Percentiles rank a stretch among this genome's conserved stretches.
Evolutionary conservation across 768 basidiomycete genomes (phyloP).

Genomic region (Mycena leptocephala): DNA sequence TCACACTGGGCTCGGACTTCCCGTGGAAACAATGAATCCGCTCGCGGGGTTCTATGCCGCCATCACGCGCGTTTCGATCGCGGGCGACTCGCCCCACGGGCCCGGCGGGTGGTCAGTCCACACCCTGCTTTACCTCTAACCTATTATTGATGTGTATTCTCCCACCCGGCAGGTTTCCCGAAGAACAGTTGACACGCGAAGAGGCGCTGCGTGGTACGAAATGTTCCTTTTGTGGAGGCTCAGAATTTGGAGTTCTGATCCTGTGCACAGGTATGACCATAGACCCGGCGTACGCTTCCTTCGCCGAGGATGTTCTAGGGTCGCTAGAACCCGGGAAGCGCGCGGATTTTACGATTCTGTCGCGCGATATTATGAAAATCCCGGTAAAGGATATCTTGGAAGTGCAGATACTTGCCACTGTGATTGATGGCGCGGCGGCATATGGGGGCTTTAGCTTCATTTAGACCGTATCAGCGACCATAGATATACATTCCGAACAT

Average conservation of each 20-base stretch:
- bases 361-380: constrained; percentile 83
- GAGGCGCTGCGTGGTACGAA: constrained; percentile 84
- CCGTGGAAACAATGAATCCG: constrained; percentile 95
- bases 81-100: constrained; percentile 91
- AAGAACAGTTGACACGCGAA: constrained; percentile 80
- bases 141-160: not conserved
- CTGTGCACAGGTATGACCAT: constrained; percentile 86
- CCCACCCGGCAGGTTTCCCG: constrained; percentile 74
- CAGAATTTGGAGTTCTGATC: no score
- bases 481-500: no score
- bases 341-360: constrained; percentile 91
- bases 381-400: constrained; percentile 66
- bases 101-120: constrained; percentile 90
- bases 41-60: constrained; percentile 93
- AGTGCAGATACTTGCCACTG: constrained; percentile 73
- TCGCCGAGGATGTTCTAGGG: constrained; percentile 80
- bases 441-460: no score
- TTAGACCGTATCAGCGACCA: no score
- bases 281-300: constrained; percentile 91
- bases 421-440: constrained; percentile 73
- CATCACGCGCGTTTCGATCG: constrained; percentile 78
- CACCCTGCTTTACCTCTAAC: no score
- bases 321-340: constrained; percentile 84
- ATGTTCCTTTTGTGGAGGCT: no score
- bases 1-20: constrained; percentile 94